Conservation (phyloP, 2,329 filamentous ascomycete genomes). For the Colletotrichum salicis region DNA sequence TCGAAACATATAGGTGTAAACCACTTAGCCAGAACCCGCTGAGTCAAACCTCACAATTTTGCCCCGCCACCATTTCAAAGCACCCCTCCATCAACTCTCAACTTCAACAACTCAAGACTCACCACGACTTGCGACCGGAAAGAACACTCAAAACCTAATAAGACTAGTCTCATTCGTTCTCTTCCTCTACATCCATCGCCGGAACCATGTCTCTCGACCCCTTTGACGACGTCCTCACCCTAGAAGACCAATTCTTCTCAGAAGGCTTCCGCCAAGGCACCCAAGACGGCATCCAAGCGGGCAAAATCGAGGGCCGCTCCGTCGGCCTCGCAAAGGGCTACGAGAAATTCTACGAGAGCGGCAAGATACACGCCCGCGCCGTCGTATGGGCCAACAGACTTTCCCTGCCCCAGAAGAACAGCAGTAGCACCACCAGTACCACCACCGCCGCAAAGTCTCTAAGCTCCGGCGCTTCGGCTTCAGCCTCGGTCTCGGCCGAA, state of each 20-base stretch:
- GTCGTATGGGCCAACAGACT: slow-evolving; percentile 86
- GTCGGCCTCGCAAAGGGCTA: slow-evolving; percentile 94
- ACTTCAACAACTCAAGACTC: background rate
- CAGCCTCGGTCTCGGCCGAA: background rate
- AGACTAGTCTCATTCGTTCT: fast-evolving
- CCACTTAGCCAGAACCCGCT: slow-evolving; percentile 33
- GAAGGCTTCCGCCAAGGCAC: slow-evolving; percentile 83
- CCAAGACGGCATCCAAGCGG: slow-evolving; percentile 79
- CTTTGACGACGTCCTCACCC: slow-evolving; percentile 67
- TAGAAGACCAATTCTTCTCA: slow-evolving; percentile 79
- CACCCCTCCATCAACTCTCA: slow-evolving; percentile 26
- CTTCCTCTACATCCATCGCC: background rate
- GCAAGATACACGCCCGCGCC: slow-evolving; percentile 80
- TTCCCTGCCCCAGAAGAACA: slow-evolving; percentile 36
- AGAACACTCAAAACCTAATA: too few relatives aligned
- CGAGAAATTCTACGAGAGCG: slow-evolving; percentile 88
- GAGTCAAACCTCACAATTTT: slow-evolving; percentile 30
- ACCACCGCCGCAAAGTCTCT: background rate
- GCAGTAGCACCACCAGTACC: too few relatives aligned
- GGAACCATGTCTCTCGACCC: slow-evolving; percentile 54
- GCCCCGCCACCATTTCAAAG: slow-evolving; percentile 30
- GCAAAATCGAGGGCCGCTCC: slow-evolving; percentile 86
- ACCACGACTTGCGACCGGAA: background rate
- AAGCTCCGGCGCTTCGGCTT: slow-evolving; percentile 1
- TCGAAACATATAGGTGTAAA: background rate